phyloP scores from a whole-genome alignment of 2,329 filamentous ascomycete genomes.

The Ophiostoma sp. region DNA sequence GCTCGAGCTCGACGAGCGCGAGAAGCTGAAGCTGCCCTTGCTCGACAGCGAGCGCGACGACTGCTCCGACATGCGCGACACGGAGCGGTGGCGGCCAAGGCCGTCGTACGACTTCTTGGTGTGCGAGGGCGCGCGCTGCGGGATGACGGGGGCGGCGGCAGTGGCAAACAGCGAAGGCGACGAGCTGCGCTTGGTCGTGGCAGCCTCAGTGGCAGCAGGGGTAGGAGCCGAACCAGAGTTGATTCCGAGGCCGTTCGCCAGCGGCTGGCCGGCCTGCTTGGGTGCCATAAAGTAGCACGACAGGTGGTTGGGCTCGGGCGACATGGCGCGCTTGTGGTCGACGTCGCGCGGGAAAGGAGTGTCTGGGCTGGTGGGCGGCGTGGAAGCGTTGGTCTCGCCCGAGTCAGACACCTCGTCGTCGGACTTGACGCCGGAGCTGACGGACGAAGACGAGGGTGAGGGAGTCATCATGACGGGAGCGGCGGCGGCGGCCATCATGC shows the following conservation, averaged over 20 bases:
- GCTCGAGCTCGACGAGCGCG: constrained; percentile 52
- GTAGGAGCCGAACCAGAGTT: background rate
- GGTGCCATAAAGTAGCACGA: constrained; percentile 58
- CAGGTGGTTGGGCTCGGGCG: constrained; percentile 59
- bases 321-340: constrained; percentile 43
- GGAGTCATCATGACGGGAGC: background rate
- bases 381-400: constrained; percentile 49
- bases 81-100: constrained; percentile 45
- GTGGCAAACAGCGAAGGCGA: constrained; percentile 27
- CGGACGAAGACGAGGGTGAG: constrained; percentile 42
- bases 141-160: constrained; percentile 58
- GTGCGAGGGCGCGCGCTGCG: constrained; percentile 74
- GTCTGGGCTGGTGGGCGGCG: constrained; percentile 62
- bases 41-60: constrained; percentile 50
- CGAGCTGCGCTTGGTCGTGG: constrained; percentile 27
- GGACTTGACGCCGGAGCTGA: constrained; percentile 43
- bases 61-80: constrained; percentile 51
- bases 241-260: constrained; percentile 13
- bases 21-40: constrained; percentile 52
- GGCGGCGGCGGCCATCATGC: constrained; percentile 27
- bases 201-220: constrained; percentile 38
- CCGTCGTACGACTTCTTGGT: constrained; percentile 78
- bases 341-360: constrained; percentile 43
- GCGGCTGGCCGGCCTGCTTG: constrained; percentile 3
- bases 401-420: constrained; percentile 66